Conservation (phyloP, 2,329 filamentous ascomycete species). For the Aspergillus sp. region DNA sequence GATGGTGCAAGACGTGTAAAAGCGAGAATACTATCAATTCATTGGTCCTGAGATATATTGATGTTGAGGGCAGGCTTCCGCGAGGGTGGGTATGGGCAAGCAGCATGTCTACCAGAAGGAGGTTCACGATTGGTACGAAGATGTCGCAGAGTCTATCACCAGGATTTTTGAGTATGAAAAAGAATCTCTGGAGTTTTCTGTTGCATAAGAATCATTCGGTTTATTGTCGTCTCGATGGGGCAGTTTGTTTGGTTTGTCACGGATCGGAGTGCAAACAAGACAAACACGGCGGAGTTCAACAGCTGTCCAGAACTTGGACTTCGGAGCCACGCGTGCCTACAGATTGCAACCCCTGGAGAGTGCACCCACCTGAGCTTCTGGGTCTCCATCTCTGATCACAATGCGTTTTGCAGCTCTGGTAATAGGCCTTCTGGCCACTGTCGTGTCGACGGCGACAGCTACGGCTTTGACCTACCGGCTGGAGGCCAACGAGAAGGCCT, state of each 20-base stretch:
- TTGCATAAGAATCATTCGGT: too few species aligned
- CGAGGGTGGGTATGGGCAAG: too few species aligned
- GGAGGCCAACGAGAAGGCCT: conserved; percentile 85
- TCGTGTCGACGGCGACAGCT: conserved; percentile 70
- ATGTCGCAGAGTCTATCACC: too few species aligned
- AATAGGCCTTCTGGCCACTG: conserved; percentile 68
- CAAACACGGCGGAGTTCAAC: conserved; percentile 31
- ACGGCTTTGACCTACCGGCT: conserved; percentile 95
- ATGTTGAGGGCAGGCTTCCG: too few species aligned
- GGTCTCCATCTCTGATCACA: conserved; percentile 20
- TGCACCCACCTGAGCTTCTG: conserved; percentile 10
- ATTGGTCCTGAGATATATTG: too few species aligned
- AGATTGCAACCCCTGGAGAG: conserved; percentile 13
- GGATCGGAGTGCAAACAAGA: conserved; percentile 28
- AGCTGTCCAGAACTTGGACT: conserved; percentile 34
- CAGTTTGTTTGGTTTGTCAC: conserved; percentile 17
- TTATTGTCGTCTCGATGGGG: not conserved
- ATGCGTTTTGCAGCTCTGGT: conserved; percentile 68
- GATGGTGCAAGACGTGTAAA: too few species aligned
- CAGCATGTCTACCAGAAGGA: too few species aligned
- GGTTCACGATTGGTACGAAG: too few species aligned
- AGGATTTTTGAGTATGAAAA: too few species aligned
- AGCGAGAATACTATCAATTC: too few species aligned
- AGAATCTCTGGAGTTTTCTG: too few species aligned
- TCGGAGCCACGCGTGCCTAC: conserved; percentile 19